Base-by-base conservation (phyloP, 2,329 filamentous ascomycete species). In the Aspergillus ochraceus region DNA sequence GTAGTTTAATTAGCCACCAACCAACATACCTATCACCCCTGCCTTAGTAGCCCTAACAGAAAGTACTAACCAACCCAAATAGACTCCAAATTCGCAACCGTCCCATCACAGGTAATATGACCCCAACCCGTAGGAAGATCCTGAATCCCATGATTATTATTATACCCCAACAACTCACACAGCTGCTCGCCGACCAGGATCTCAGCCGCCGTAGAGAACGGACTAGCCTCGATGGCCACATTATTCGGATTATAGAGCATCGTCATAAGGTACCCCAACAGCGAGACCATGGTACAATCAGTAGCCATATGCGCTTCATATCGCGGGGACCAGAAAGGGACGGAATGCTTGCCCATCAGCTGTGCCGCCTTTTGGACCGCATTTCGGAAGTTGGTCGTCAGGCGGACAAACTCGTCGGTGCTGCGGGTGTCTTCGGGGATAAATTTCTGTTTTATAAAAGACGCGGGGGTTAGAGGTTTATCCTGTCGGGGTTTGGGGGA, bases 211-310 rank as follows among this genome's bases (percentile, higher is more conserved):
- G 79, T 82, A 0, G 78, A 77, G 14, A 81, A 62, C 0, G 80
- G 80, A 49, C 78, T 81, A 1, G 76, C 79, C 59, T 83, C 80
- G 0, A 80, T 64, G 1, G 79, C 71, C 1, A 82, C 77, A 45
- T 83, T 83, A 69, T 83, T 83, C 0, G 80, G 80, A 52, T 83
- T 82, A 60, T 81, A 82, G 22, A 83, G 32, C 80, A 82, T 82
- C 0, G 80, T 80, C 72, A 79, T 80, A 26, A 81, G 78, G 64
- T 81, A 81, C 0, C 80, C 80, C 3, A 81, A 68, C 2, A 81
- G 54, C 1, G 75, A 71, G 0, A 79, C 68, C 76, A 81, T 81
- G 51, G 69, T 75, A 65, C 80, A 50, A 57, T 81, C 69, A 9
- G 72, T 75, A 29, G 52, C 76, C 80, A 83, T 82, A 56, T 83